These are phyloP conservation scores for Pseudohalonectria lignicola DNA, from an alignment of 2,329 filamentous ascomycete species.

Conservation along the genomic window DNA sequence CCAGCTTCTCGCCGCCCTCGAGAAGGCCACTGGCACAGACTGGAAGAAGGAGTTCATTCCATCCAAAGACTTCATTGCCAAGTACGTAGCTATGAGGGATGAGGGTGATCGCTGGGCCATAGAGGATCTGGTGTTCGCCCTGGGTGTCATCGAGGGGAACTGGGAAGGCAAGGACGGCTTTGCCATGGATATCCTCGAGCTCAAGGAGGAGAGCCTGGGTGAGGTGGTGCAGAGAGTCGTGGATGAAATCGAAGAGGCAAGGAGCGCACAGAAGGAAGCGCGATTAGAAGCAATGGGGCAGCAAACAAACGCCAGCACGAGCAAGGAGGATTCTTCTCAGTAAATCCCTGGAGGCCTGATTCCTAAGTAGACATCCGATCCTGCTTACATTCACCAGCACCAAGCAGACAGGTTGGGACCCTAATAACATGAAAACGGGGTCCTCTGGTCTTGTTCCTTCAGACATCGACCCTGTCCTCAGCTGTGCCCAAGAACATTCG, in stretches of 20 bases:
- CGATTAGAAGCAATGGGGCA: neutral
- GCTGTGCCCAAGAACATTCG: too few species aligned
- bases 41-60: neutral
- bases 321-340: neutral
- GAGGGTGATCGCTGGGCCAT: conserved; percentile 24
- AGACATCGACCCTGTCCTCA: too few species aligned
- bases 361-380: too few species aligned
- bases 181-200: conserved; percentile 32
- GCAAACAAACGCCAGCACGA: neutral
- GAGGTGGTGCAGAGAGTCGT: conserved; percentile 24
- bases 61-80: conserved; percentile 25
- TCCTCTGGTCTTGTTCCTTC: neutral
- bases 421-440: too few species aligned
- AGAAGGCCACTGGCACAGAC: conserved; percentile 20
- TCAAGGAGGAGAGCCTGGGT: conserved; percentile 35
- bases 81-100: conserved; percentile 24
- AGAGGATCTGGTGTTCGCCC: conserved; percentile 37
- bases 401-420: too few species aligned
- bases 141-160: conserved; percentile 34
- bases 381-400: too few species aligned
- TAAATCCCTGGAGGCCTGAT: neutral
- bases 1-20: conserved; percentile 20
- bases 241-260: neutral
- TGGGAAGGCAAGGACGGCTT: conserved; percentile 33
- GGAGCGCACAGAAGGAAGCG: neutral